Evolutionary conservation across 371 early-diverging fungal species (phyloP).

Genomic region (Mortierella sp.): DNA sequence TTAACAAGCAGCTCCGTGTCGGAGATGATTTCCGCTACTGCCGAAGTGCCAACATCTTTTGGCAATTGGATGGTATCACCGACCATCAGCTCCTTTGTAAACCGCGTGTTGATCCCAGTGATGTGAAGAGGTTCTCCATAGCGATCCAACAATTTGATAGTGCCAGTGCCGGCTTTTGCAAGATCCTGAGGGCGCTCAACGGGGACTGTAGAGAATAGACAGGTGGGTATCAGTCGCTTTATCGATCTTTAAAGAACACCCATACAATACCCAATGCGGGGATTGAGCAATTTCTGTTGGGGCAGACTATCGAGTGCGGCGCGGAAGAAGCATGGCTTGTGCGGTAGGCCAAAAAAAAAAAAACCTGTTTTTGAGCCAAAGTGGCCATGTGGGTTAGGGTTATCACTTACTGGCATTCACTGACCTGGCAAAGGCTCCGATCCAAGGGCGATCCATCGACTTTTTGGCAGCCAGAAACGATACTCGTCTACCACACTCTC

Average conservation of each 20-base stretch:
- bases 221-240: not conserved
- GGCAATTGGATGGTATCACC: constrained; percentile 74
- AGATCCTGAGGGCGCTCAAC: constrained; percentile 94
- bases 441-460: constrained; percentile 81
- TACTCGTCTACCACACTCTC: constrained; percentile 79
- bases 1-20: constrained; percentile 80
- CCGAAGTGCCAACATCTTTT: constrained; percentile 68
- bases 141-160: constrained; percentile 70
- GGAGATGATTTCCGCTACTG: constrained; percentile 79
- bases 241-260: not conserved
- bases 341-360: too few species aligned
- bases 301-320: too few species aligned
- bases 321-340: not conserved
- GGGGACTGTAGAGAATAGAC: constrained; percentile 68
- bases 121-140: constrained; percentile 72
- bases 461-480: constrained; percentile 88
- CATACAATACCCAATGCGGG: not conserved
- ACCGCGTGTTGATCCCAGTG: constrained; percentile 74
- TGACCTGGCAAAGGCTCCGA: constrained; percentile 84
- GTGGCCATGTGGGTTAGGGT: not conserved
- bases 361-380: not conserved
- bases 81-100: constrained; percentile 73
- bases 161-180: constrained; percentile 77
- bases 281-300: too few species aligned
- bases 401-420: constrained; percentile 68